Base-by-base conservation (phyloP, 2,329 filamentous ascomycete genomes). In the Ophioceras dolichostomum region DNA sequence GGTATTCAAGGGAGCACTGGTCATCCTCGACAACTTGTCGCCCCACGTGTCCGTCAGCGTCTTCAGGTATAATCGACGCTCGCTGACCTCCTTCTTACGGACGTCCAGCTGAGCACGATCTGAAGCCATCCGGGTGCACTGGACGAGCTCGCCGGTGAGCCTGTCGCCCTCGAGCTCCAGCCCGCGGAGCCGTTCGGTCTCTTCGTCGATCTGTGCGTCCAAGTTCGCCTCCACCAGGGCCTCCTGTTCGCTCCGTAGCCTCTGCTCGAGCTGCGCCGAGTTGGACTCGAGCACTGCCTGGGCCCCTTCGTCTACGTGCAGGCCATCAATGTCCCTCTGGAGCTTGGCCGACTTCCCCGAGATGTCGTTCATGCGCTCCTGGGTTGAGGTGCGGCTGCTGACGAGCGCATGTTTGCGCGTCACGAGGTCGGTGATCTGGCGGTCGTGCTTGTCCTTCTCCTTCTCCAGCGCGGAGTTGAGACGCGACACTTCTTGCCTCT, bases 71-170 rank as follows among this genome's bases (percentile, higher is more conserved):
- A 75, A 72, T 54, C 83, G 74, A 39, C 80, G 75, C 45, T 86
- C 79, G 44, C 75, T 73, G 20, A 86, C 59, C 50, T 94, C 83
- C 47, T 87, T 88, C 50, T 82, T 87, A 24, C 88, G 70, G 47
- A 83, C 78, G 40, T 94, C 84, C 10, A 98, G 68, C 48, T 83
- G 80, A 10, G 89, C 91, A 27, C 87, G 73, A 43, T 94, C 87
- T 4, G 80, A 77, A 5, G 87, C 86, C 40, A 83, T 73, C 40
- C 79, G 78, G 3, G 83, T 94, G 41, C 81, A 85, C 49, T 93
- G 82, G 8, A 87, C 72, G 26, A 95, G 72, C 52, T 96, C 89
- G n/a, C 70, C 64, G 32, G 81, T 79, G 20, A 96, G 67, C 46
- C 69, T 76, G 26, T 83, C 76, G 41, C 73, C 79, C 48, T 82